phyloP scores from a whole-genome alignment of 192 early-diverging fungal genomes.

The Linderina pennispora region DNA sequence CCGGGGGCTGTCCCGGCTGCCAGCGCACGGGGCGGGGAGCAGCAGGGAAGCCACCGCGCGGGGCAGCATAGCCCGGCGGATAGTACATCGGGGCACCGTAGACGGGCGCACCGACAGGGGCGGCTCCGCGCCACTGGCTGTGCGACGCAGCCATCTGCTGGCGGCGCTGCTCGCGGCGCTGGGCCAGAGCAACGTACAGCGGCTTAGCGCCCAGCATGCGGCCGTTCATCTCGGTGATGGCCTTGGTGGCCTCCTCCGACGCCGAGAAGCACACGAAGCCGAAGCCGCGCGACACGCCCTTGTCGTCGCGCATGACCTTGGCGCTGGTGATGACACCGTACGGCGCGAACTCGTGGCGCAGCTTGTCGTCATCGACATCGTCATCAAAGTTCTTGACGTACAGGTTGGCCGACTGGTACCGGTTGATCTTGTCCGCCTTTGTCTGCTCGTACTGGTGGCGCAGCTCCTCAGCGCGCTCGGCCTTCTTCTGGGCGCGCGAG shows the following conservation, averaged over 20 bases:
- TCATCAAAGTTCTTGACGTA: conserved; percentile 99
- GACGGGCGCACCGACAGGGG: conserved; percentile 38
- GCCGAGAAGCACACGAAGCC: conserved; percentile 99
- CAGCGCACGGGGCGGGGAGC: conserved; percentile 51
- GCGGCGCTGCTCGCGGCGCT: conserved; percentile 95
- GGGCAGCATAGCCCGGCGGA: conserved; percentile 48
- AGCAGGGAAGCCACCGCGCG: conserved; percentile 49
- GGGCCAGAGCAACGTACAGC: conserved; percentile 96
- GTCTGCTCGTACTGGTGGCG: conserved; percentile 92
- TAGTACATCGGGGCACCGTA: conserved; percentile 60
- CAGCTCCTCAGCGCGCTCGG: conserved; percentile 95
- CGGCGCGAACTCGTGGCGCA: conserved; percentile 92
- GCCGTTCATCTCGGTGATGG: conserved; percentile 98
- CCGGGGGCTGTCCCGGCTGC: conserved; percentile 48
- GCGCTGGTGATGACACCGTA: conserved; percentile 96
- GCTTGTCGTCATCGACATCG: conserved; percentile 90
- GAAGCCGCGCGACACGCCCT: conserved; percentile 82
- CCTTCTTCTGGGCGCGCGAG: conserved; percentile 97
- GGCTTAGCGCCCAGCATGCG: conserved; percentile 93
- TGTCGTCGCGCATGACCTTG: conserved; percentile 97
- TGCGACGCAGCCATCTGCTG: conserved; percentile 95
- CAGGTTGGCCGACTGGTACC: conserved; percentile 98
- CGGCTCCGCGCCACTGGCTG: conserved; percentile 65
- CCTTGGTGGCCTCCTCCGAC: conserved; percentile 97
- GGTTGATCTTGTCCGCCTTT: conserved; percentile 91